Evolutionary conservation across 1,284 basidiomycete genomes (phyloP).

Genomic region (Veloboletus limbatus): DNA sequence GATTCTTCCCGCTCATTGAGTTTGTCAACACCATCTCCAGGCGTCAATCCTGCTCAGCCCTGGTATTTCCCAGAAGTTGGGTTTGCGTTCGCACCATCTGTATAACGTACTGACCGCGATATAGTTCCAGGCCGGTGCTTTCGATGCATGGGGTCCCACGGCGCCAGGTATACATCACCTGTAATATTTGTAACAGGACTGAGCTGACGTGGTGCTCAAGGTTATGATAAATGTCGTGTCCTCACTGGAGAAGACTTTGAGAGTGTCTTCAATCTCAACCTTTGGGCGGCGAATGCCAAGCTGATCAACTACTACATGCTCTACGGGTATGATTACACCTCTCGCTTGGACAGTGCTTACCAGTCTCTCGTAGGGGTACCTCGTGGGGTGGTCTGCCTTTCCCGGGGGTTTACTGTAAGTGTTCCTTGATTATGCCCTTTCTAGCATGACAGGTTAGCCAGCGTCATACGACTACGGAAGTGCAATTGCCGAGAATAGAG

Average conservation of each 20-base stretch:
- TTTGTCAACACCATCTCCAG: conserved; percentile 19
- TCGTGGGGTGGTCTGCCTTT: conserved; percentile 77
- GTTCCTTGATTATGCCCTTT: not conserved
- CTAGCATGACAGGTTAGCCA: conserved; percentile 16
- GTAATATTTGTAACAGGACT: not conserved
- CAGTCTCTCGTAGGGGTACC: conserved; percentile 52
- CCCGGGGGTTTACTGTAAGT: conserved; percentile 56
- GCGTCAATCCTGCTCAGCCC: conserved; percentile 27
- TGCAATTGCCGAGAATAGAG: conserved; percentile 65
- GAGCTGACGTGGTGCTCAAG: conserved; percentile 22
- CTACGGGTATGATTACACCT: conserved; percentile 50
- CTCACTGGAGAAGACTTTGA: conserved; percentile 70
- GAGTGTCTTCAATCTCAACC: conserved; percentile 70
- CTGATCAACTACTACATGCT: conserved; percentile 79
- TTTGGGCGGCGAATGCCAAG: conserved; percentile 77
- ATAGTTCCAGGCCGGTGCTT: conserved; percentile 69
- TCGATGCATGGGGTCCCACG: conserved; percentile 69
- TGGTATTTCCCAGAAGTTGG: conserved; percentile 35
- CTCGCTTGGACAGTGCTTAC: conserved; percentile 1
- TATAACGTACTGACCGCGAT: conserved; percentile 13
- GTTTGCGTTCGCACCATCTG: not conserved
- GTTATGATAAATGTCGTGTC: conserved; percentile 48
- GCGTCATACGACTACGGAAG: conserved; percentile 69
- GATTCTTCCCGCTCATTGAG: not conserved
- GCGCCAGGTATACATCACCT: conserved; percentile 47